Conservation (phyloP, 768 basidiomycete genomes). For the Phlegmacium glaucopus region DNA sequence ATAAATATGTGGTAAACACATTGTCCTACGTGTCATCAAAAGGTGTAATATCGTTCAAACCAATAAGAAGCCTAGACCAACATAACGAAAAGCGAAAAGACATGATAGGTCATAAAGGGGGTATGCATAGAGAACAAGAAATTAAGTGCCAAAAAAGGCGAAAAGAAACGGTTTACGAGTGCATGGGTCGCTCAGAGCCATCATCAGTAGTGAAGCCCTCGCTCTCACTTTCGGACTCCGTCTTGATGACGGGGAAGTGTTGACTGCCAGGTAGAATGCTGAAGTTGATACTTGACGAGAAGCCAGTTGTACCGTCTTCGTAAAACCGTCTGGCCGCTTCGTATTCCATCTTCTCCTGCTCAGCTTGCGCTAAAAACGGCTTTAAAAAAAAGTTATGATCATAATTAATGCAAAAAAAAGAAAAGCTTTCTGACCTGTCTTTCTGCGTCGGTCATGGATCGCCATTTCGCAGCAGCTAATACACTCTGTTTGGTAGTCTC, state of each 20-base stretch:
- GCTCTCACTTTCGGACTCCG: conserved; percentile 69
- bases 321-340: conserved; percentile 82
- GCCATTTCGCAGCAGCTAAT: conserved; percentile 89
- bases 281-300: conserved; percentile 76
- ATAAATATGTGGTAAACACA: conserved; percentile 24
- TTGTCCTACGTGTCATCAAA: conserved; percentile 15
- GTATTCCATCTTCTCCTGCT: conserved; percentile 94
- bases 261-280: conserved; percentile 74
- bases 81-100: conserved; percentile 11
- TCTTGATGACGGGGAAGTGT: conserved; percentile 55
- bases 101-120: conserved; percentile 32
- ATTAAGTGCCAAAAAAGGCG: conserved; percentile 8
- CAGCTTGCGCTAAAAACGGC: conserved; percentile 92
- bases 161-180: conserved; percentile 13
- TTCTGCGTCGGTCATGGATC: conserved; percentile 90
- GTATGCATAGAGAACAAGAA: conserved; percentile 3
- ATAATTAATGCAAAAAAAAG: conserved; percentile 4
- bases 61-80: neutral
- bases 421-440: conserved; percentile 62
- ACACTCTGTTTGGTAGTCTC: conserved; percentile 96
- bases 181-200: conserved; percentile 27
- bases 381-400: conserved; percentile 27
- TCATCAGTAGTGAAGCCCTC: conserved; percentile 59
- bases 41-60: conserved; percentile 28
- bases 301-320: conserved; percentile 74